Evolutionary conservation across 1,284 basidiomycete species (phyloP).

Genomic region (Polyporus tsugae): DNA sequence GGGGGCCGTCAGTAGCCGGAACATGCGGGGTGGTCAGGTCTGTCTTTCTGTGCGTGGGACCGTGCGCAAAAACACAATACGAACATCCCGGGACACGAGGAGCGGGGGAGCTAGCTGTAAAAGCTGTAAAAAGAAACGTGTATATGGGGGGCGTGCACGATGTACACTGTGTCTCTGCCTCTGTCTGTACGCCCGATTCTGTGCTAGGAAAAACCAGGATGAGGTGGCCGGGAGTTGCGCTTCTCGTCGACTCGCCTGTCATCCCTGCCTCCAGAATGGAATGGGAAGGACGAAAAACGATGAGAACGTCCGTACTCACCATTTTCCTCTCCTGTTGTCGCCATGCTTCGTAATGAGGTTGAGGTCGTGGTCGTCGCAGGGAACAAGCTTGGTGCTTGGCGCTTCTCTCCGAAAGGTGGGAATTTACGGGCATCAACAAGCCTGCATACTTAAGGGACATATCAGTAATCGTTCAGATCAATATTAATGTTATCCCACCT

Average conservation of each 20-base stretch:
- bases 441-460: not conserved
- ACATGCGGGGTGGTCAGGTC: not conserved
- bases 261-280: slow-evolving; percentile 37
- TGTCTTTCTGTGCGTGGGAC: not conserved
- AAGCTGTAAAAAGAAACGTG: slow-evolving; percentile 33
- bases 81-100: slow-evolving; percentile 8
- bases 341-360: slow-evolving; percentile 23
- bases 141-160: slow-evolving; percentile 9
- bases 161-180: slow-evolving; percentile 16
- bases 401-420: not conserved
- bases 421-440: not conserved
- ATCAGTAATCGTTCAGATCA: not conserved
- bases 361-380: slow-evolving; percentile 12
- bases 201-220: slow-evolving; percentile 36
- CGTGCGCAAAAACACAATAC: slow-evolving; percentile 15
- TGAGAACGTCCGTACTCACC: slow-evolving; percentile 31
- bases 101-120: slow-evolving; percentile 63
- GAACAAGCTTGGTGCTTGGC: slow-evolving; percentile 8
- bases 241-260: slow-evolving; percentile 29
- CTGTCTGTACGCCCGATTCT: slow-evolving; percentile 27
- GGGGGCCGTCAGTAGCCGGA: slow-evolving; percentile 39
- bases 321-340: slow-evolving; percentile 32
- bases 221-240: slow-evolving; percentile 29
- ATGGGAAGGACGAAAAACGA: slow-evolving; percentile 34
- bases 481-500: too few relatives aligned